These are phyloP conservation scores for Aspergillus sp. DNA, from an alignment of 2,329 filamentous ascomycete species.

Conservation along the genomic window DNA sequence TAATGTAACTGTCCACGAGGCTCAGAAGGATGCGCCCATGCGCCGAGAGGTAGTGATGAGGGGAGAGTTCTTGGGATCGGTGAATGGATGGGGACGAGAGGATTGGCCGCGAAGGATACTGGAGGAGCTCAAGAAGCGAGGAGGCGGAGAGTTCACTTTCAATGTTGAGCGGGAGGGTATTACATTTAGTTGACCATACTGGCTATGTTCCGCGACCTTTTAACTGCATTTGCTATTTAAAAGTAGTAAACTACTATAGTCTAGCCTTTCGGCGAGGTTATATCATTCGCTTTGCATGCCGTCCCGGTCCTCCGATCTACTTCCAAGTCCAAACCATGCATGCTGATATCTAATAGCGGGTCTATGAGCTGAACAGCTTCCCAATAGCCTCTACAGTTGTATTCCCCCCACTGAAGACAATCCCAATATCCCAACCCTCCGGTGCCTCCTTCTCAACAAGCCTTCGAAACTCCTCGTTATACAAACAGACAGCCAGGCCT, in stretches of 20 bases:
- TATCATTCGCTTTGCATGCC: background rate
- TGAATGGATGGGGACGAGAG: constrained; percentile 37
- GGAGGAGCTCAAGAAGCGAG: constrained; percentile 27
- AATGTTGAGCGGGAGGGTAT: constrained; percentile 28
- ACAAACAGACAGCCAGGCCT: constrained; percentile 78
- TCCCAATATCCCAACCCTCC: constrained; percentile 69
- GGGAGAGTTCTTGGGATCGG: constrained; percentile 37
- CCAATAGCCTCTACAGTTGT: constrained; percentile 62
- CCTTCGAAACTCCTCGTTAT: constrained; percentile 76
- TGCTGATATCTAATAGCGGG: background rate
- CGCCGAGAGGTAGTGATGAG: constrained; percentile 36
- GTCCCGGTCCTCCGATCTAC: background rate
- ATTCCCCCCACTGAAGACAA: constrained; percentile 65
- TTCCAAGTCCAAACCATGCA: background rate
- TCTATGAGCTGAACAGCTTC: constrained; percentile 48
- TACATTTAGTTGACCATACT: constrained; percentile 6
- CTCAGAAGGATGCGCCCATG: constrained; percentile 33
- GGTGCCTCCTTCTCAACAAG: constrained; percentile 64
- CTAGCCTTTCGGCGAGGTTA: background rate
- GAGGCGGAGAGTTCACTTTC: constrained; percentile 34
- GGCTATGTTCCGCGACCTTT: background rate
- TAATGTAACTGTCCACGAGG: constrained; percentile 33
- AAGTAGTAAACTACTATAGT: background rate
- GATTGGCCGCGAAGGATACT: constrained; percentile 35
- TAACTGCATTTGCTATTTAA: background rate